Conservation (phyloP, 164 flowering plant species). For the Aristolochia contorta region DNA sequence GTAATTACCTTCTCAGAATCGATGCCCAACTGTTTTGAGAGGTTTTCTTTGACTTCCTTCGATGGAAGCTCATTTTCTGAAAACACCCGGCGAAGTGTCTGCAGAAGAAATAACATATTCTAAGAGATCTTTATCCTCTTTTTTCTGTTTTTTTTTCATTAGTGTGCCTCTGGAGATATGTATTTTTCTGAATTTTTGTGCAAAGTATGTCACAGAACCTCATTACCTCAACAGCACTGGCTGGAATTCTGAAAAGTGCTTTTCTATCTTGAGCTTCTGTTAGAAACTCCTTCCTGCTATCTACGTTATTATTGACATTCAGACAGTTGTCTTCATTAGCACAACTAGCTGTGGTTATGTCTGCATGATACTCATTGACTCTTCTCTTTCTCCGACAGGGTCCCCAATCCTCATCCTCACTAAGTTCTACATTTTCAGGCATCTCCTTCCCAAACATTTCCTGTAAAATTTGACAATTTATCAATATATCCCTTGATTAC, state of each 20-base stretch:
- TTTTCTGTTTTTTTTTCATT: not conserved
- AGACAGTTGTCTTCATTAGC: conserved; percentile 26
- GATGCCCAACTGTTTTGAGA: conserved; percentile 72
- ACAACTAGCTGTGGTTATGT: conserved; percentile 21
- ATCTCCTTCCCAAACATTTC: conserved; percentile 94
- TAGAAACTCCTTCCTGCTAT: conserved; percentile 17
- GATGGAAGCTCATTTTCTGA: conserved; percentile 92
- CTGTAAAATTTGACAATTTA: conserved; percentile 18
- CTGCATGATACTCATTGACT: conserved; percentile 63
- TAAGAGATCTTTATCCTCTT: not conserved
- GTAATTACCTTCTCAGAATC: conserved; percentile 68
- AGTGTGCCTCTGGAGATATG: too few relatives aligned
- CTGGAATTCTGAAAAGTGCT: conserved; percentile 55
- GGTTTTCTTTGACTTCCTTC: conserved; percentile 48
- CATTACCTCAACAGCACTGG: conserved; percentile 65
- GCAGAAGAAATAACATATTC: conserved; percentile 1
- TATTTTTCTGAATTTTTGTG: too few relatives aligned
- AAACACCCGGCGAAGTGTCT: conserved; percentile 85
- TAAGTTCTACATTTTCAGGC: conserved; percentile 41
- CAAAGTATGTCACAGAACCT: too few relatives aligned
- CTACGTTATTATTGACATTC: conserved; percentile 11
- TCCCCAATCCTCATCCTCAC: conserved; percentile 99
- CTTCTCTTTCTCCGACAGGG: conserved; percentile 53
- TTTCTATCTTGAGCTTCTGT: conserved; percentile 24
- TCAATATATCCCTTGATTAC: too few relatives aligned